Base-by-base conservation (phyloP, 192 early-diverging fungal species). In the Geranomyces variabilis region DNA sequence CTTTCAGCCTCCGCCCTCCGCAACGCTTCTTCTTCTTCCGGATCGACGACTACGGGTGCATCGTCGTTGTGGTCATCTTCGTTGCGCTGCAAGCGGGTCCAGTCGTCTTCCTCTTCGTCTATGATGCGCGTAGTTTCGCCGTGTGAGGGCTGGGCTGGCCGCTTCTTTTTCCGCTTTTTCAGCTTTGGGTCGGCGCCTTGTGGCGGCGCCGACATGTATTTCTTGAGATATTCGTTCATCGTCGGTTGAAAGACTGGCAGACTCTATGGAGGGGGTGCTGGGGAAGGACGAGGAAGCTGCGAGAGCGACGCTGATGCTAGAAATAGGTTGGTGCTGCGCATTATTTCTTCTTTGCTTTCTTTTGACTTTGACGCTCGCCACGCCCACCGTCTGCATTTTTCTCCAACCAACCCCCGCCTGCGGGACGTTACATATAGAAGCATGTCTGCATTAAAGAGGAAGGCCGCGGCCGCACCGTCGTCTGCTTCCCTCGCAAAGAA, bases 21-120 rank as follows among this genome's bases (percentile, higher is more conserved):
- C 33, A 28, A 45, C 9, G 12, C 55, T 14, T 13, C 34, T 28
- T 48, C 34, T 14, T 60, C 67, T 14, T 75, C 69, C 19, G 44
- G 67, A 14, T 71, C 63, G 22, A 73, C 76, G 22, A 78, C 64
- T 5, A 74, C 55, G n/a, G 76, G 73, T 17, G 44, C 70, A 29
- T 77, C 68, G 41, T 81, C 80, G 43, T 77, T 62, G 41, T 81
- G 76, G 43, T 77, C 72, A 47, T 81, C 76, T 4, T 46, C 63
- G 6, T 71, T 61, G 3, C 26, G 24, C 17, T 47, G 55, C 45
- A 19, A 15, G 1, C 22, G 29, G 31, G 21, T 46, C 69, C 69
- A 77, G 48, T 33, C 53, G 29, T 70, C 66, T 21, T 60, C 74
- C 13, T 79, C 78, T 22, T 79, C 78, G 60, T 79, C 78, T 17